Evolutionary conservation across 2,329 filamentous ascomycete species (phyloP), one percentile per base, ranked within the genome.

Genomic region (Monilinia vaccinii-corymbosi): DNA sequence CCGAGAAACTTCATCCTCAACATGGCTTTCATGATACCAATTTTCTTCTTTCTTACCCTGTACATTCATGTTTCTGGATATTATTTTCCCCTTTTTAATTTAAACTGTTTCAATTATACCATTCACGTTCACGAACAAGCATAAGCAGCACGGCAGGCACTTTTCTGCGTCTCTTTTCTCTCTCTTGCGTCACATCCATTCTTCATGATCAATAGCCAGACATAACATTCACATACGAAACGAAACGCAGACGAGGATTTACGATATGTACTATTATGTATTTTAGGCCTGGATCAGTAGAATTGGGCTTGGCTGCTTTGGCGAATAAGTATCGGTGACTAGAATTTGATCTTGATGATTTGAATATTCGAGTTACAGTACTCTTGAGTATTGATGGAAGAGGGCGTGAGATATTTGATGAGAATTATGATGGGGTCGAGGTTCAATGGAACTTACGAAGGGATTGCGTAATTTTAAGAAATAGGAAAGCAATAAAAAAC

Each of bases 181-280:
- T 44, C 32, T 16, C 10, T 18, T 18, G n/a, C 49, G 40, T 40
- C n/a, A 55, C 51, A 44, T 44, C 32, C 38, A 55, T 44, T 28
- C 34, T 49, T 55, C 25, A 55, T 44, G 14, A 44, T 23, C 32
- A 55, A 55, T 55, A 55, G 28, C n/a, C 16, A 55, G 28, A 44
- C 14, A 44, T 28, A n/a, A 32, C 28, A 32, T 44, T 32, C 51
- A 34, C 25, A 44, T 44, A 44, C 14, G 28, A 45, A 44, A 45
- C 38, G 51, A 55, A 42, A n/a, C 31, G 16, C 32, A 36, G 28
- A 31, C n/a, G 51, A 44, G 38, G 8, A 44, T 18, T 55, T 16
- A 55, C 38, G 25, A n/a, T 44, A 23, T 55, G 51, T 44, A 34
- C 28, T 55, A 32, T 44, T 55, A 44, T 55, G 51, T 44, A 44